Conservation (phyloP, 2,329 filamentous ascomycete genomes). For the Alternaria alternata region DNA sequence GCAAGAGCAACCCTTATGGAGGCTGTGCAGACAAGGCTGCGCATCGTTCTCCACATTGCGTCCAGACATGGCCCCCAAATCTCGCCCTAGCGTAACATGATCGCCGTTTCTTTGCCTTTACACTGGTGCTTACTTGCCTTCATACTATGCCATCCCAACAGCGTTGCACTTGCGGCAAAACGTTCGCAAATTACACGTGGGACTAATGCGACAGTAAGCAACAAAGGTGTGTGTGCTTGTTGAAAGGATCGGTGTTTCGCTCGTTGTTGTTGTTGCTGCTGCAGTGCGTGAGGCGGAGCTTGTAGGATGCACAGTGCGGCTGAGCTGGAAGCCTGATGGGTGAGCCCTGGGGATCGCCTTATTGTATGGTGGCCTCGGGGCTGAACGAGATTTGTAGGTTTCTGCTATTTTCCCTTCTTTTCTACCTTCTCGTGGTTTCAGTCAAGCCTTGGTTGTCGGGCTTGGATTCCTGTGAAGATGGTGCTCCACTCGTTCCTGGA, state of each 20-base stretch:
- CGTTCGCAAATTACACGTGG: neutral
- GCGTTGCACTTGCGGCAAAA: constrained; percentile 2
- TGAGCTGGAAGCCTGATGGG: constrained; percentile 15
- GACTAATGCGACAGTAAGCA: constrained; percentile 20
- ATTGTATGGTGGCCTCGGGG: constrained; percentile 5
- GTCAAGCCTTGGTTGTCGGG: neutral
- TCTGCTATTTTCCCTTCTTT: neutral
- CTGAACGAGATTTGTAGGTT: neutral
- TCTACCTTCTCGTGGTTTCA: neutral
- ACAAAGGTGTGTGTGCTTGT: constrained; percentile 6
- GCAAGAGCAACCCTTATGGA: constrained; percentile 3
- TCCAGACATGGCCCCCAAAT: constrained; percentile 8
- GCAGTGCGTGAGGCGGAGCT: constrained; percentile 20
- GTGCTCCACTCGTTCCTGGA: too few relatives aligned
- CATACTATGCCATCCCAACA: constrained; percentile 7
- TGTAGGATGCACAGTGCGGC: constrained; percentile 9
- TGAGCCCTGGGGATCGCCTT: neutral
- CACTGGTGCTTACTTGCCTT: neutral
- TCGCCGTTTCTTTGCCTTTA: constrained; percentile 1
- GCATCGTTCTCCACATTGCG: constrained; percentile 1
- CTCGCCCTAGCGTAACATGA: constrained; percentile 8
- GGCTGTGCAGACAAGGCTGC: constrained; percentile 14
- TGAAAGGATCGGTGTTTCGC: constrained; percentile 10
- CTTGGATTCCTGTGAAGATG: neutral
- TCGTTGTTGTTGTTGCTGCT: constrained; percentile 1